Base-by-base conservation (phyloP, 208 protist species). In the Wallacemonas sp. region DNA sequence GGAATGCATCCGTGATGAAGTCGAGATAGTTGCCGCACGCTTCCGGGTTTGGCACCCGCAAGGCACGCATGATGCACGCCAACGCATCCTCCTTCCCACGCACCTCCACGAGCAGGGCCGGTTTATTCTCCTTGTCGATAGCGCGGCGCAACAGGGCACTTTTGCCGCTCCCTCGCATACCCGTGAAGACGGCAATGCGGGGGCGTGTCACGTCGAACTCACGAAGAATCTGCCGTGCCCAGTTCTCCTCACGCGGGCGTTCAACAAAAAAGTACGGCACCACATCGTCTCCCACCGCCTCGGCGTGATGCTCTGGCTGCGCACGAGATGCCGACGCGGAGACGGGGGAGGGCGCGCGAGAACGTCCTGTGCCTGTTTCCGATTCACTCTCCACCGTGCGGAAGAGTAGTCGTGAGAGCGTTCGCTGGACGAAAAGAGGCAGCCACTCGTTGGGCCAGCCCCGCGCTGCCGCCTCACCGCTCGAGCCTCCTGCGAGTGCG, bases 21-120 rank as follows among this genome's bases (percentile, higher is more conserved):
- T 88, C 86, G 21, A 87, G 46, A 24, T 82, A 71, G 68, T 96
- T 86, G 24, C 86, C 90, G 60, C 90, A 96, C 4, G 77, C 79
- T 39, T 96, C 90, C 17, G 85, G 64, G 61, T 91, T 96, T 4
- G 82, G 80, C n/a, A 94, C 90, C 30, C 80, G 80, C 12, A 96
- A 55, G 1, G 87, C 80, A 39, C 82, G 83, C 24, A 91, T 67
- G 27, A 83, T 68, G 66, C 77, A 84, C 26, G 67, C 71, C 31
- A 95, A 79, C 21, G 83, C 77, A 63, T 90, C 89, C 56, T 92
- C 86, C 36, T 81, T 80, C 24, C 76, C 73, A 6, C 89, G 80
- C 30, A 93, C 81, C 41, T 92, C 86, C 15, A 92, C 85, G 36
- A 91, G 90, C 47, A 91, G 77, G 2, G 84, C 83, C 0, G 84